Percentiles rank a stretch among this genome's conserved stretches.
These are phyloP conservation scores for Farysia itapuensis DNA, from an alignment of 1,284 basidiomycete species.

Conservation along the genomic window DNA sequence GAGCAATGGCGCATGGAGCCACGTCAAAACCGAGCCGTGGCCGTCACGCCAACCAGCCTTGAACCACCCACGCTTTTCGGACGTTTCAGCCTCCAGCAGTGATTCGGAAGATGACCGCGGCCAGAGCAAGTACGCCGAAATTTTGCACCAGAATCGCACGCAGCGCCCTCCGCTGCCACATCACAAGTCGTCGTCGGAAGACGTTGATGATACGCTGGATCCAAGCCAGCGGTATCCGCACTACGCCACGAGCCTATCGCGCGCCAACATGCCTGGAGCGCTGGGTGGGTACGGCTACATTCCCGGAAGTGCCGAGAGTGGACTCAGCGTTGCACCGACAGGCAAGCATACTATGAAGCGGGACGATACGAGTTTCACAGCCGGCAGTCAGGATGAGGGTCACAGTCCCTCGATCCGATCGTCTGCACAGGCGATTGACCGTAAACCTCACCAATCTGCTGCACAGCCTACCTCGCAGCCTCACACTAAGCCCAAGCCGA, in stretches of 20 bases:
- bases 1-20: constrained; percentile 25
- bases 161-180: constrained; percentile 9
- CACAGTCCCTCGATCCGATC: constrained; percentile 47
- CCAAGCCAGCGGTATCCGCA: background rate
- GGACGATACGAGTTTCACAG: constrained; percentile 8
- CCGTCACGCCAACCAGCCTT: constrained; percentile 22
- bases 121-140: constrained; percentile 8
- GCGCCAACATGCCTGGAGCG: constrained; percentile 25
- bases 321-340: constrained; percentile 26
- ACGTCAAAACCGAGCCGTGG: constrained; percentile 36
- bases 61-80: constrained; percentile 32
- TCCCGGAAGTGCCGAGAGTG: constrained; percentile 52
- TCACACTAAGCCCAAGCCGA: background rate
- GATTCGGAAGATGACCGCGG: constrained; percentile 28
- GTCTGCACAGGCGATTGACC: constrained; percentile 36
- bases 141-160: background rate
- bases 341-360: background rate
- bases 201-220: constrained; percentile 14
- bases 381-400: constrained; percentile 25
- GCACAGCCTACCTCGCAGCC: background rate
- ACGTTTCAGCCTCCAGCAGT: constrained; percentile 28
- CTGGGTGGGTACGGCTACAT: constrained; percentile 55
- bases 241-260: background rate
- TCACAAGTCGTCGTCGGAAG: constrained; percentile 27
- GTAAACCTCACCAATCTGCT: background rate